phyloP scores from a whole-genome alignment of 2,329 filamentous ascomycete genomes.

The Trichoderma atrobrunneum region DNA sequence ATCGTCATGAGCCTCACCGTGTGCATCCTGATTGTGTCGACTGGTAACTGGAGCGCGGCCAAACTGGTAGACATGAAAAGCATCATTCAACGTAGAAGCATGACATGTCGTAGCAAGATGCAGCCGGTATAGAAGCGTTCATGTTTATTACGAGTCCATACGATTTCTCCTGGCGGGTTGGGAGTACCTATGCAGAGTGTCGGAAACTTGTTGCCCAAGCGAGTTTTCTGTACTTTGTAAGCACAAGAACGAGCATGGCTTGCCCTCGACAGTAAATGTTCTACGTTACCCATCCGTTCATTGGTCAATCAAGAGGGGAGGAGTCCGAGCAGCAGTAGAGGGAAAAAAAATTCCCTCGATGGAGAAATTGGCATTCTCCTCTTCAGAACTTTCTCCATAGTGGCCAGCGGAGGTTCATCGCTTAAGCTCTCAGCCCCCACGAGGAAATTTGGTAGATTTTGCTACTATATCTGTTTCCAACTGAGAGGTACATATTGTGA shows the following conservation, averaged over 20 bases:
- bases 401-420: neutral
- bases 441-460: neutral
- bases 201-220: neutral
- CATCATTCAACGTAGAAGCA: neutral
- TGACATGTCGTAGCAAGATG: neutral
- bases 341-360: conserved; percentile 5
- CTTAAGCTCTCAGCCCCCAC: neutral
- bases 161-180: neutral
- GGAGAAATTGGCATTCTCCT: conserved; percentile 4
- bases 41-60: neutral
- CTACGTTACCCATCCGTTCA: conserved; percentile 13
- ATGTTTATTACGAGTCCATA: neutral
- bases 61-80: neutral
- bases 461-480: no score
- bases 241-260: conserved; percentile 6
- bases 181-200: neutral
- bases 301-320: conserved; percentile 9
- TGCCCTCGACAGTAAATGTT: neutral
- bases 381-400: neutral
- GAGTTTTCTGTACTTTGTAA: conserved; percentile 8
- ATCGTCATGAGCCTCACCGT: neutral
- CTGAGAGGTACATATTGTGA: neutral
- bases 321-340: neutral
- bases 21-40: neutral
- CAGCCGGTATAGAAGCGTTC: neutral